phyloP scores from a whole-genome alignment of 768 basidiomycete species.

The Leucosporidium scottii region DNA sequence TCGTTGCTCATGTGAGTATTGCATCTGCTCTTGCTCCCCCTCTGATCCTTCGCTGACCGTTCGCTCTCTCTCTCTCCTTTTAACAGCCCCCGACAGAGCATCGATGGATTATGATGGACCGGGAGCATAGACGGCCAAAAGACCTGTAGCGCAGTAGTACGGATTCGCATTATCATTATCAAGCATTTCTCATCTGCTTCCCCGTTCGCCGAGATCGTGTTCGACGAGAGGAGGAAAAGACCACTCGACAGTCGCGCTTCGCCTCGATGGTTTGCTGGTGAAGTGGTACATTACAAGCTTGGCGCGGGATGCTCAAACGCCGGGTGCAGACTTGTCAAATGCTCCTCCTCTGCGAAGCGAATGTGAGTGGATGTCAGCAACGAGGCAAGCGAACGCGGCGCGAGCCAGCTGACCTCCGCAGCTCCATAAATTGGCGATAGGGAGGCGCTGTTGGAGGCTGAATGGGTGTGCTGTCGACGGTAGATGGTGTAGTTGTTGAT shows the following conservation, averaged over 20 bases:
- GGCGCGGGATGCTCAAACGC: no score
- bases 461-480: conserved; percentile 15
- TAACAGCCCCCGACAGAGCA: conserved; percentile 6
- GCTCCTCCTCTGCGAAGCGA: neutral
- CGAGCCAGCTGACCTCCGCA: conserved; percentile 4
- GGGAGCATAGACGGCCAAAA: neutral
- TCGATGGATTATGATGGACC: conserved; percentile 23
- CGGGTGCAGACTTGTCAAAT: neutral
- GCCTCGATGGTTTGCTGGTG: no score
- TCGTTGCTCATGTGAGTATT: conserved; percentile 18
- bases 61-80: no score
- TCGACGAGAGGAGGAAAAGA: no score
- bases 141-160: neutral
- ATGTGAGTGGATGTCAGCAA: neutral
- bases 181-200: neutral
- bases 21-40: no score
- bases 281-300: no score
- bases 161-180: neutral
- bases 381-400: neutral
- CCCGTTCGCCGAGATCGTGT: neutral
- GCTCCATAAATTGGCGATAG: conserved; percentile 33
- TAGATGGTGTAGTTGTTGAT: neutral
- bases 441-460: conserved; percentile 34
- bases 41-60: neutral
- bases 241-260: no score